These are phyloP conservation scores for Dictyostelium capitatum DNA, from an alignment of 78 protist species.

Conservation along the genomic window DNA sequence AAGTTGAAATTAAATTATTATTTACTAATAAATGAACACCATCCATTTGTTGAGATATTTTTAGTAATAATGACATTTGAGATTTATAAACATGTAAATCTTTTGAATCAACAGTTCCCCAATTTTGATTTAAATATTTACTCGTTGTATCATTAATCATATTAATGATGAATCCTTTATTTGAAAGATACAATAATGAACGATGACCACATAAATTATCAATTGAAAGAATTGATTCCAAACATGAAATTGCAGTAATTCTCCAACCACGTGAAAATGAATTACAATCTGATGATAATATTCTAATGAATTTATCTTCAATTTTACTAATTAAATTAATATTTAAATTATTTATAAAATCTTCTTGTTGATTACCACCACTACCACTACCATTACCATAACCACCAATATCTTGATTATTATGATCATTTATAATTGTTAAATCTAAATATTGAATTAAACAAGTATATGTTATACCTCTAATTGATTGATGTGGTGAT, in stretches of 20 bases:
- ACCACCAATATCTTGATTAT: background rate
- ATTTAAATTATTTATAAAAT: slow-evolving; percentile 24
- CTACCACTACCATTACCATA: background rate
- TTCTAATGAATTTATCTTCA: slow-evolving; percentile 59
- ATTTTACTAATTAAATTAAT: slow-evolving; percentile 18
- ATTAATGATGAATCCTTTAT: slow-evolving; percentile 33
- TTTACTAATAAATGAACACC: slow-evolving; percentile 26
- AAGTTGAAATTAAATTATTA: slow-evolving; percentile 11
- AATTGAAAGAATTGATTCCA: slow-evolving; percentile 7
- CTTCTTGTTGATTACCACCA: background rate
- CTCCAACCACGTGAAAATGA: slow-evolving; percentile 68
- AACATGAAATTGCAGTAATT: slow-evolving; percentile 51
- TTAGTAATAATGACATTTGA: slow-evolving; percentile 44
- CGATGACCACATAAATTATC: slow-evolving; percentile 30
- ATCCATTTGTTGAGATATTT: slow-evolving; percentile 43
- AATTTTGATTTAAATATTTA: background rate
- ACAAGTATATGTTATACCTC: slow-evolving; percentile 65
- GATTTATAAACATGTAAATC: slow-evolving; percentile 60
- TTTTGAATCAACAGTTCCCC: slow-evolving; percentile 32
- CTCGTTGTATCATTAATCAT: slow-evolving; percentile 1
- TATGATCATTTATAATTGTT: background rate
- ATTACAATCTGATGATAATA: slow-evolving; percentile 44
- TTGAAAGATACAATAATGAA: slow-evolving; percentile 1
- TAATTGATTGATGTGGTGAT: slow-evolving; percentile 65
- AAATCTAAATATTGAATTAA: slow-evolving; percentile 35